Evolutionary conservation across 2,329 filamentous ascomycete genomes (phyloP), one percentile per base, ranked within the genome.

Genomic region (Sporothrix euskadiensis): DNA sequence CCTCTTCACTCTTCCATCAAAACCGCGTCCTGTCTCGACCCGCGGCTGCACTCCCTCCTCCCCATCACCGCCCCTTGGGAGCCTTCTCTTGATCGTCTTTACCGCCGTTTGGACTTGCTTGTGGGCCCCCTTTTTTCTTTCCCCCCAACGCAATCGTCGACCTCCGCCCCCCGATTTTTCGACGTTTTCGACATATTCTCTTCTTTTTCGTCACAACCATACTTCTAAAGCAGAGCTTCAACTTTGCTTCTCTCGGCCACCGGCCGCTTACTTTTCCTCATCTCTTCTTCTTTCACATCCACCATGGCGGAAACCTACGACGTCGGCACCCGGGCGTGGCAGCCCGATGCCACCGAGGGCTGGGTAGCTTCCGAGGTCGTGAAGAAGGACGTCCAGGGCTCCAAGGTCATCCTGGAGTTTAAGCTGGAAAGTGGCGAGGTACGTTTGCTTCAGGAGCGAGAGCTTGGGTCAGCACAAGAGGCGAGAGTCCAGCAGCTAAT

Each of bases 351-450:
- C 82, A 93, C 93, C 75, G 95, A 99, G 84, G 96, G 96, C 84
- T 99, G 96, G 95, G 90, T 99, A 82, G 92, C 94, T 81, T 98
- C 96, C 65, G 94, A 98, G 87, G 92, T 99, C 79, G 87, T 92
- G 81, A 91, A 92, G 83, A 98, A 96, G 87, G 88, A 88, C 73
- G 85, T 93, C 77, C 88, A 96, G 80, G 96, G 94, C 75, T 88
- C 94, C 80, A 98, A 97, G 82, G 92, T 95, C 80, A 91, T 88
- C 81, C 88, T 99, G 79, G 88, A 94, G 79, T 98, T 99, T 84
- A 88, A 90, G 83, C 87, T 98, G 77, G 93, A 94, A 79, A 97
- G 94, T 88, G 96, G 94, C 83, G 94, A 97, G 89, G 95, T 98
- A 84, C 39, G 78, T 75, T 80, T 71, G 14, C 22, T 52, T 56